Base-by-base conservation (phyloP, 2,329 filamentous ascomycete species). In the Sporothrix variecibatus region DNA sequence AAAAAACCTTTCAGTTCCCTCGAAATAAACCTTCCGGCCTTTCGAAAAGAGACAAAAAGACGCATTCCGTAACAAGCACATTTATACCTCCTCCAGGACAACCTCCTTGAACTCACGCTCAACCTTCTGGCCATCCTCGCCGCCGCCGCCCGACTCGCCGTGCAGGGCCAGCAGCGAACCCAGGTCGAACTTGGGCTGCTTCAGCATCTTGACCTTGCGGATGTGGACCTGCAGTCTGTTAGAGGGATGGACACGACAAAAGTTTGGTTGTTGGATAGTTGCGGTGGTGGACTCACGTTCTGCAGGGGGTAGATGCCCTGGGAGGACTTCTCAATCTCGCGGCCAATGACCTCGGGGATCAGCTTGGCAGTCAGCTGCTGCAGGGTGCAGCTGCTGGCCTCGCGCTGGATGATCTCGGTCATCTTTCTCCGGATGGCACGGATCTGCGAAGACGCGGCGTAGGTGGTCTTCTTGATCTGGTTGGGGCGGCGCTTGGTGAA, bases 391-490 rank as follows among this genome's bases (percentile, higher is more conserved):
- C 90, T 94, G 81, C 93, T 90, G 77, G 96, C 96, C 90, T 99
- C 96, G 81, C 95, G 93, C 86, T 93, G 91, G 86, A 99, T 98
- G 87, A 99, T 98, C 87, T 99, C 96, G 78, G 91, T 93, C 96
- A 99, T 99, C 94, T 99, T 98, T 91, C 95, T 96, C 87, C 96
- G 93, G 86, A 99, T 99, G 81, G 93, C 92, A 80, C 95, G 93
- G 86, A 98, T 98, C 88, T 99, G 96, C 78, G 96, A 98, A 78
- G 94, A 94, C 79, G 92, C 92, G 80, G 96, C 96, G 84, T 99
- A 99, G 84, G 96, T 99, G 82, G 96, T 99, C 93, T 98, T 99
- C 93, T 97, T 97, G 90, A 99, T 95, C 91, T 99, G 96, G 90
- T 98, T 99, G 81, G 94, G 94, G 83, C 96, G 93, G 86, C 94